phyloP scores from a whole-genome alignment of 2,329 filamentous ascomycete genomes.

The Trichoderma hamatum region DNA sequence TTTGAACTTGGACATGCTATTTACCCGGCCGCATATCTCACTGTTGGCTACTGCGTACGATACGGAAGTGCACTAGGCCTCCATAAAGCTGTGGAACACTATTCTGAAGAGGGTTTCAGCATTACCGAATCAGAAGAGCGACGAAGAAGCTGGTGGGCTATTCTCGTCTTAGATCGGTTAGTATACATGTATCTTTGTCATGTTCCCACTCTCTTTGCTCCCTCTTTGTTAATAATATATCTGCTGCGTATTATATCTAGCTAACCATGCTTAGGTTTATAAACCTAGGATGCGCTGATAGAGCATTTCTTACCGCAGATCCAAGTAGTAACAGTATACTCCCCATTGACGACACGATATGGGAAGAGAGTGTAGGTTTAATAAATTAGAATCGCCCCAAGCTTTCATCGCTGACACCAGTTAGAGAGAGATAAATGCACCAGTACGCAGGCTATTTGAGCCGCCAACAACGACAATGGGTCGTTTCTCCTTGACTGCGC shows the following conservation, averaged over 20 bases:
- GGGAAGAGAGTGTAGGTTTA: slow-evolving; percentile 1
- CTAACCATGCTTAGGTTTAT: not conserved
- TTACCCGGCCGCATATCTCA: slow-evolving; percentile 7
- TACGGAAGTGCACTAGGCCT: slow-evolving; percentile 3
- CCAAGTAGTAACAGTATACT: slow-evolving; percentile 6
- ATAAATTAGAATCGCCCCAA: not conserved
- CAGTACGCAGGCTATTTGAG: slow-evolving; percentile 1
- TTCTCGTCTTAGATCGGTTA: slow-evolving; percentile 8
- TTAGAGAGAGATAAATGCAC: not conserved
- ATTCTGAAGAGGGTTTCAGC: slow-evolving; percentile 11
- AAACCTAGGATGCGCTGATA: not conserved
- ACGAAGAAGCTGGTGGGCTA: slow-evolving; percentile 2
- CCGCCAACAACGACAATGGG: slow-evolving; percentile 6
- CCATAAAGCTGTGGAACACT: slow-evolving; percentile 6
- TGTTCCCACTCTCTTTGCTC: too few relatives aligned
- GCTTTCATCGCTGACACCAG: not conserved
- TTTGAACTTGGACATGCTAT: slow-evolving; percentile 13
- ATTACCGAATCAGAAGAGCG: slow-evolving; percentile 6
- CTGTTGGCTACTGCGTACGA: slow-evolving; percentile 4
- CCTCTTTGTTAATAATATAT: not conserved
- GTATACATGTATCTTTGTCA: not conserved
- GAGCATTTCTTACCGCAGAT: not conserved
- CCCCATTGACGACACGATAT: slow-evolving; percentile 5
- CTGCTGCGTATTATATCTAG: not conserved
- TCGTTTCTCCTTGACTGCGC: slow-evolving; percentile 8